Evolutionary conservation across 371 early-diverging fungal genomes (phyloP), one percentile per base, ranked within the genome.

Genomic region (Apophysomyces elegans): DNA sequence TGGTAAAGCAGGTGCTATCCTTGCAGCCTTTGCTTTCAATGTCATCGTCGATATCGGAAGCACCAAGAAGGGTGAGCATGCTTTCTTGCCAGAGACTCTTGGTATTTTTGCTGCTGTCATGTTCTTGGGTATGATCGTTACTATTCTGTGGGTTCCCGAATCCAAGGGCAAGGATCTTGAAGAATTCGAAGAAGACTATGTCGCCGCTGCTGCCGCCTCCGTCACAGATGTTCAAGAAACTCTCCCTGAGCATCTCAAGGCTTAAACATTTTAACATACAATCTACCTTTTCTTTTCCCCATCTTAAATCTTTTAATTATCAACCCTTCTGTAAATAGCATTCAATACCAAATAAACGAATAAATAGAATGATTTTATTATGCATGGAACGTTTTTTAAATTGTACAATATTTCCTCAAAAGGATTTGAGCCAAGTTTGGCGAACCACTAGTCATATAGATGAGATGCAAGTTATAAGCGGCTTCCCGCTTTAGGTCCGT

Each of bases 1-100:
- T 63, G 95, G 95, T 62, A 95, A 95, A 80, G 80, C 90, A 36
- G 96, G 96, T 70, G 96, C 95, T 44, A 83, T 83, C 39, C 67
- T 83, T 54, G 80, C 83, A 32, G 69, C 83, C 12, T 83, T 83
- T 69, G 79, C 85, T 1, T 88, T 89, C 74, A 85, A 85, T 66
- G 80, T 74, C 8, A 71, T 88, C 61, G 85, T 86, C 59, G 85
- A 88, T 68, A 63, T 78, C 16, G 86, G 86, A 38, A 86, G 84
- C 57, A 72, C 77, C 37, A 69, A 71, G 16, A 61, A 66, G 13
- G 79, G 77, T 69, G 70, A 80, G 64, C 87, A 91, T 66, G 83
- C 84, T 61, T 90, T 89, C 72, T 79, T 91, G 65, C 87, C 87
- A 37, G 78, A 86, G 64, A 75, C 87, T 21, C 79, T 91, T 61